Evolutionary conservation across 306 rosid species (phyloP).

Genomic region (Castanospermum australe): DNA sequence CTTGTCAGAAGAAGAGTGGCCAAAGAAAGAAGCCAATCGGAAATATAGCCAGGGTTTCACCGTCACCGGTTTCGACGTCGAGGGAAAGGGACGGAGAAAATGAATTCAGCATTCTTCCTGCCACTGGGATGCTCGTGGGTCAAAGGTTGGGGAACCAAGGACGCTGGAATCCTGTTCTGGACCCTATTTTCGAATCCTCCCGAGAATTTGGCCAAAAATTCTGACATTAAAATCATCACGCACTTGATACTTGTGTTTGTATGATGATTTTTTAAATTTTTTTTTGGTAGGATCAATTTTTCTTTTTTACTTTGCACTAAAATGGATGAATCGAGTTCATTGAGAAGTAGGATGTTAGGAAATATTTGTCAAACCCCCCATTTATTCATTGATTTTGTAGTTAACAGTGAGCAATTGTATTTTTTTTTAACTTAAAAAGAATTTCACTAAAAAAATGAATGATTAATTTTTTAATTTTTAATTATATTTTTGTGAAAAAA

Average conservation of each 20-base stretch:
- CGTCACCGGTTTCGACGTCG: slow-evolving; percentile 28
- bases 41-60: slow-evolving; percentile 45
- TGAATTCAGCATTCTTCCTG: neutral
- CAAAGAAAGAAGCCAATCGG: slow-evolving; percentile 1
- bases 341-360: neutral
- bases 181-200: slow-evolving; percentile 42
- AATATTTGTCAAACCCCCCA: neutral
- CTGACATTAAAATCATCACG: neutral
- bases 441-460: too few relatives aligned
- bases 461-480: too few relatives aligned
- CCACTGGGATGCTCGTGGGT: neutral
- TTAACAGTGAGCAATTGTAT: too few relatives aligned
- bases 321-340: neutral
- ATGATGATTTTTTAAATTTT: neutral
- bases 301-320: neutral
- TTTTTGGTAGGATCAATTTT: too few relatives aligned
- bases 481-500: too few relatives aligned
- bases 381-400: neutral
- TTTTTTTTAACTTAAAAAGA: too few relatives aligned
- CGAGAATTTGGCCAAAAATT: neutral
- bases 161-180: slow-evolving; percentile 68
- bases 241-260: too few relatives aligned
- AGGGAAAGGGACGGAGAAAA: neutral
- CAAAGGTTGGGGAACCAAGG: neutral
- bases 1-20: neutral